These are phyloP conservation scores for Globisporangium solare DNA, from an alignment of 352 stramenopile genomes.

Conservation along the genomic window DNA sequence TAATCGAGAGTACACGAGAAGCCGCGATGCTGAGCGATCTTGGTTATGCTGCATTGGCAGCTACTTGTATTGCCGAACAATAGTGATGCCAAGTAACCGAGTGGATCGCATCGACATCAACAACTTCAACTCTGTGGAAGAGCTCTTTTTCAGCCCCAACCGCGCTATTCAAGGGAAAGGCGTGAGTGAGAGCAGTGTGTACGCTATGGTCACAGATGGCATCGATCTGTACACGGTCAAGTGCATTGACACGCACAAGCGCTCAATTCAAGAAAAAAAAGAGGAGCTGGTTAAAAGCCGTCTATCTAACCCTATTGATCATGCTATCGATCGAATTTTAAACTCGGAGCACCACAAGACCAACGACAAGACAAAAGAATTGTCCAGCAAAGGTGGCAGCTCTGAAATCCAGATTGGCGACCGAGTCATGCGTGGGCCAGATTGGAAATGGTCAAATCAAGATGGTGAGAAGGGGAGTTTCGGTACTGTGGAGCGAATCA, in stretches of 20 bases:
- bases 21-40: conserved; percentile 60
- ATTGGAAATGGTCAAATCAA: conserved; percentile 83
- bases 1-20: conserved; percentile 53
- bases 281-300: conserved; percentile 19
- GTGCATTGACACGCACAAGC: conserved; percentile 58
- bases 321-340: conserved; percentile 1
- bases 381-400: conserved; percentile 5
- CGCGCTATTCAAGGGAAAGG: conserved; percentile 22
- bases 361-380: conserved; percentile 9
- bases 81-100: conserved; percentile 56
- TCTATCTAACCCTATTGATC: not conserved
- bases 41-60: conserved; percentile 69
- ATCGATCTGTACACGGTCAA: conserved; percentile 56
- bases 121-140: conserved; percentile 40
- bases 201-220: conserved; percentile 68
- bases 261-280: conserved; percentile 20
- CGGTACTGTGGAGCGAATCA: conserved; percentile 76
- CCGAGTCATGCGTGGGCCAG: conserved; percentile 61
- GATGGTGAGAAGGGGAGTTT: conserved; percentile 54
- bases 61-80: conserved; percentile 68
- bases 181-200: conserved; percentile 56
- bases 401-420: conserved; percentile 49
- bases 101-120: conserved; percentile 53
- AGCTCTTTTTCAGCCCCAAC: conserved; percentile 53
- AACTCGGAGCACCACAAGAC: conserved; percentile 10